phyloP scores from a whole-genome alignment of 2,329 filamentous ascomycete species.

The Pestalotiopsis sp. region DNA sequence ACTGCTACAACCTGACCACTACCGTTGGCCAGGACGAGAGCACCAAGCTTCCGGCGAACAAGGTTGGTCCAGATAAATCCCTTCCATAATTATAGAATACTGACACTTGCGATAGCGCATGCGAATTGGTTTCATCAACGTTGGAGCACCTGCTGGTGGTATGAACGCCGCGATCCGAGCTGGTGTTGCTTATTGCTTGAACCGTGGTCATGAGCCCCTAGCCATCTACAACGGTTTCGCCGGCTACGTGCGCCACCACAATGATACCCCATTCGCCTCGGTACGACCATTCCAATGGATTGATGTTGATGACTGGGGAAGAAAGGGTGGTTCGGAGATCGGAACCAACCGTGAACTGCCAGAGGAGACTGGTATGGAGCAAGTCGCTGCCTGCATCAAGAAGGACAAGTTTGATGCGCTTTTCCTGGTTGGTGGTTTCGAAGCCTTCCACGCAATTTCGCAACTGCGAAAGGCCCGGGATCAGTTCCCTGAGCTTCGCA shows the following conservation, averaged over 20 bases:
- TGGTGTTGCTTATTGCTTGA: slow-evolving; percentile 89
- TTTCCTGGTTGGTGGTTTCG: slow-evolving; percentile 92
- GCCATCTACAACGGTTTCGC: slow-evolving; percentile 98
- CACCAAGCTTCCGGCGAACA: slow-evolving; percentile 67
- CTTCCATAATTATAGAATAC: neutral
- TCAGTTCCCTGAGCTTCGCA: slow-evolving; percentile 82
- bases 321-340: slow-evolving; percentile 95
- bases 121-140: slow-evolving; percentile 94
- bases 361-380: slow-evolving; percentile 79
- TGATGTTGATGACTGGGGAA: slow-evolving; percentile 93
- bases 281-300: slow-evolving; percentile 90
- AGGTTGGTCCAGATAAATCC: slow-evolving; percentile 52
- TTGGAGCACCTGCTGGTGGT: slow-evolving; percentile 92
- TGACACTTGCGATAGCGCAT: slow-evolving; percentile 60
- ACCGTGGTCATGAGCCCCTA: slow-evolving; percentile 87
- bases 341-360: slow-evolving; percentile 95
- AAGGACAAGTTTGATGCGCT: slow-evolving; percentile 88
- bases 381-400: slow-evolving; percentile 80
- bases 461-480: slow-evolving; percentile 81
- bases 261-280: slow-evolving; percentile 76
- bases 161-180: slow-evolving; percentile 97
- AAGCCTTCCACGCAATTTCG: slow-evolving; percentile 90
- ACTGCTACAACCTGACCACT: slow-evolving; percentile 88
- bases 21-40: slow-evolving; percentile 72
- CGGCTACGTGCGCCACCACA: slow-evolving; percentile 88